Evolutionary conservation across 257 asterid genomes (phyloP).

Genomic region (Lycium barbarum): DNA sequence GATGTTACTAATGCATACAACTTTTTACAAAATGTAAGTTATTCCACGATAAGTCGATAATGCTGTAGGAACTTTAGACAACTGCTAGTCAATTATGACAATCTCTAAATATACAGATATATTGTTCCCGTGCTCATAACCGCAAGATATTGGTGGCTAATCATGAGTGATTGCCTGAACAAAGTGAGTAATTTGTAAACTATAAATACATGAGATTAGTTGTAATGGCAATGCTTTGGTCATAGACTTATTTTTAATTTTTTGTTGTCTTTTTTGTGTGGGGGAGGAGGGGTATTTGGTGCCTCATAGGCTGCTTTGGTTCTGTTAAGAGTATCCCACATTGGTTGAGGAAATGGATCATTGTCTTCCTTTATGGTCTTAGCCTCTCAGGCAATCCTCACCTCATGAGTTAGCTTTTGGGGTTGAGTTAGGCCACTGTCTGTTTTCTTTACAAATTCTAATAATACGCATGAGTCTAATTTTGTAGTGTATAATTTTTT

Average conservation of each 20-base stretch:
- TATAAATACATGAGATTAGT: not conserved
- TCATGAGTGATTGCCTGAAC: slow-evolving; percentile 15
- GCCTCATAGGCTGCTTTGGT: slow-evolving; percentile 13
- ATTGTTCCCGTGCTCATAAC: slow-evolving; percentile 7
- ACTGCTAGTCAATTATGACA: not conserved
- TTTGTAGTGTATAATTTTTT: slow-evolving; percentile 21
- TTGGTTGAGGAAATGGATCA: slow-evolving; percentile 7
- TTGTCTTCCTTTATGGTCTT: not conserved
- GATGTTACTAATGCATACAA: not conserved
- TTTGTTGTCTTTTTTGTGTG: not conserved
- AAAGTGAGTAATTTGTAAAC: not conserved
- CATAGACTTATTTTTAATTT: not conserved
- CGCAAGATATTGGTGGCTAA: slow-evolving; percentile 13
- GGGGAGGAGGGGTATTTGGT: not conserved
- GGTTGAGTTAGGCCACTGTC: not conserved
- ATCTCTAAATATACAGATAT: not conserved
- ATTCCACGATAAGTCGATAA: not conserved
- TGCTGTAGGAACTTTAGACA: slow-evolving; percentile 17
- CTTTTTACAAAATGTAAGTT: not conserved
- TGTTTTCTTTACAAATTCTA: not conserved
- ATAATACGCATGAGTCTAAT: not conserved
- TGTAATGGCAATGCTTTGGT: not conserved
- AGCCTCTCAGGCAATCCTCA: slow-evolving; percentile 5
- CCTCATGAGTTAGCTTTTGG: slow-evolving; percentile 10
- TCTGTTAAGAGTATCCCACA: not conserved